Evolutionary conservation across 306 rosid genomes (phyloP).

Genomic region (Cucurbita ficifolia): DNA sequence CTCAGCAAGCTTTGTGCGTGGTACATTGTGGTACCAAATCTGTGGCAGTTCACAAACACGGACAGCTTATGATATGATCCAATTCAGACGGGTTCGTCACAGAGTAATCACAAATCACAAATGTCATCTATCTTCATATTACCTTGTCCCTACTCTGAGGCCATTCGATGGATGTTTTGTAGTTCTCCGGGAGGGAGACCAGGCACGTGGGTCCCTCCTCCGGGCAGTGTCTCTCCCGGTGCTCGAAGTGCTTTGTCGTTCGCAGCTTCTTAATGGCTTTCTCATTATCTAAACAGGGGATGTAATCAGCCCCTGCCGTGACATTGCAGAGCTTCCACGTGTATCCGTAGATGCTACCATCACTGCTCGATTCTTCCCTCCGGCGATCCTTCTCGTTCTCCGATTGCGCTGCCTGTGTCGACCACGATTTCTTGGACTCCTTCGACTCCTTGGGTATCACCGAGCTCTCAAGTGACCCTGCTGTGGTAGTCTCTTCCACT

Average conservation of each 20-base stretch:
- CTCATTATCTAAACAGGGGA: slow-evolving; percentile 87
- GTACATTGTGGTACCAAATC: slow-evolving; percentile 85
- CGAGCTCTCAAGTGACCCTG: slow-evolving; percentile 16
- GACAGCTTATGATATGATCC: neutral
- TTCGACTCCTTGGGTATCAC: slow-evolving; percentile 36
- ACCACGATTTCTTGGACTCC: slow-evolving; percentile 50
- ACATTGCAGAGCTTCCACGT: slow-evolving; percentile 57
- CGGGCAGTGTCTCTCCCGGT: slow-evolving; percentile 86
- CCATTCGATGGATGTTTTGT: slow-evolving; percentile 48
- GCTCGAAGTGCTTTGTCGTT: slow-evolving; percentile 50
- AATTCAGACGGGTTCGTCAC: neutral
- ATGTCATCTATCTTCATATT: neutral
- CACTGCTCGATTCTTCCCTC: slow-evolving; percentile 29
- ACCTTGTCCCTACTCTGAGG: slow-evolving; percentile 79
- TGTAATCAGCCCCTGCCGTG: slow-evolving; percentile 56
- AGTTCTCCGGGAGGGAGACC: slow-evolving; percentile 45
- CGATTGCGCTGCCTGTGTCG: slow-evolving; percentile 62
- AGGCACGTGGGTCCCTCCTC: slow-evolving; percentile 71
- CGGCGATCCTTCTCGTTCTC: slow-evolving; percentile 58
- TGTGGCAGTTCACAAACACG: slow-evolving; percentile 9
- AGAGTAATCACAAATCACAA: neutral
- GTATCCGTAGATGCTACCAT: slow-evolving; percentile 23
- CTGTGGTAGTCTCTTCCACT: slow-evolving; percentile 10
- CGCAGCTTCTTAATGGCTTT: slow-evolving; percentile 40
- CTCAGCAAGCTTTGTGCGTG: slow-evolving; percentile 55